These are phyloP conservation scores for Lentinula raphanica DNA, from an alignment of 768 basidiomycete species.

Conservation along the genomic window DNA sequence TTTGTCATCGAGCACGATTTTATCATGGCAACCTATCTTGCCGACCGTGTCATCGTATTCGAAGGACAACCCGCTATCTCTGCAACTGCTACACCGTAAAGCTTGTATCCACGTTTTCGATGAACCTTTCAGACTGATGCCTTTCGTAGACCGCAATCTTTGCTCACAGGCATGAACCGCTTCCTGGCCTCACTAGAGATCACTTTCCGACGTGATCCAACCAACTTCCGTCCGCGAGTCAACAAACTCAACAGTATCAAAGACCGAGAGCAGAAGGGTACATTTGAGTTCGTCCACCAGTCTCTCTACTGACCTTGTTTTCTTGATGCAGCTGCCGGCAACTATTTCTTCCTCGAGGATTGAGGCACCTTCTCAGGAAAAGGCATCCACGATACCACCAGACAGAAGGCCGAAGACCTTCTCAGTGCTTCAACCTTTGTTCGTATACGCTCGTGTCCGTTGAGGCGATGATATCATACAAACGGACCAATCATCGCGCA, in stretches of 20 bases:
- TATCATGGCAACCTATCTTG: slow-evolving; percentile 99
- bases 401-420: no score
- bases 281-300: slow-evolving; percentile 15
- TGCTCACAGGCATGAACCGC: slow-evolving; percentile 96
- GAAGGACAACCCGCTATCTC: slow-evolving; percentile 80
- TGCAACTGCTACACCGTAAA: slow-evolving; percentile 89
- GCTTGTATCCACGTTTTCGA: slow-evolving; percentile 13
- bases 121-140: background rate
- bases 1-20: slow-evolving; percentile 99
- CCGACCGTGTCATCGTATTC: slow-evolving; percentile 94
- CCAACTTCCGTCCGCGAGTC: slow-evolving; percentile 85
- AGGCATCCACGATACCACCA: no score
- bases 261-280: slow-evolving; percentile 84
- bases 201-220: slow-evolving; percentile 97
- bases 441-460: background rate
- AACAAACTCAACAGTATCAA: slow-evolving; percentile 84
- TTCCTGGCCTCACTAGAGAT: slow-evolving; percentile 95
- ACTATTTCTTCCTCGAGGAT: slow-evolving; percentile 92
- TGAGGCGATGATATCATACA: background rate
- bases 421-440: background rate
- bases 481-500: background rate
- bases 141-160: slow-evolving; percentile 73
- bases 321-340: slow-evolving; percentile 55
- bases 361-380: slow-evolving; percentile 22
- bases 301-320: slow-evolving; percentile 5